Conservation (phyloP, 345 rosid genomes). For the Corchorus capsularis region DNA sequence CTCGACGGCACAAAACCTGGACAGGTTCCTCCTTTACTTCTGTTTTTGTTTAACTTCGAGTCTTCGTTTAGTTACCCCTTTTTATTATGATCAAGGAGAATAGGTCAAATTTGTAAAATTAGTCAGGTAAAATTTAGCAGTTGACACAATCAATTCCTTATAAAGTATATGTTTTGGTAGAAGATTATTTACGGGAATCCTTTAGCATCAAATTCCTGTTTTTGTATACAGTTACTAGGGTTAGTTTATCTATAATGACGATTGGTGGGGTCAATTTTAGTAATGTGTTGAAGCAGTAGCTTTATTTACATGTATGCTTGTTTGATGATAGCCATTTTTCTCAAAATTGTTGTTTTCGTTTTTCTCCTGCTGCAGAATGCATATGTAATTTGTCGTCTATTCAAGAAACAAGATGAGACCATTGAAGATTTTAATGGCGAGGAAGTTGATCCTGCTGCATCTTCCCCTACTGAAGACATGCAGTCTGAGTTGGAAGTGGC, state of each 20-base stretch:
- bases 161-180: neutral
- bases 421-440: constrained; percentile 35
- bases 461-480: constrained; percentile 41
- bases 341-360: neutral
- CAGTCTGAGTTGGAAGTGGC: constrained; percentile 29
- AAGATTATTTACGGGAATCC: neutral
- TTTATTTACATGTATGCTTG: neutral
- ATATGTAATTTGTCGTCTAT: constrained; percentile 65
- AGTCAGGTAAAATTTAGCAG: neutral
- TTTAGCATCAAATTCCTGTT: neutral
- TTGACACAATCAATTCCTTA: neutral
- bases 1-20: constrained; percentile 79
- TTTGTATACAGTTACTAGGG: neutral
- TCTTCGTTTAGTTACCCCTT: neutral
- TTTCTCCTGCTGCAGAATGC: constrained; percentile 45
- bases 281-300: neutral
- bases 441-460: constrained; percentile 40
- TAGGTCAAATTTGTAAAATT: neutral
- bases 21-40: constrained; percentile 54
- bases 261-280: neutral
- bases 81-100: neutral
- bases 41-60: neutral
- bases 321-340: neutral
- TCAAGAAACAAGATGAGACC: constrained; percentile 61
- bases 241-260: neutral